Conservation (phyloP, 177 flowering plant species). For the Telopea speciosissima region DNA sequence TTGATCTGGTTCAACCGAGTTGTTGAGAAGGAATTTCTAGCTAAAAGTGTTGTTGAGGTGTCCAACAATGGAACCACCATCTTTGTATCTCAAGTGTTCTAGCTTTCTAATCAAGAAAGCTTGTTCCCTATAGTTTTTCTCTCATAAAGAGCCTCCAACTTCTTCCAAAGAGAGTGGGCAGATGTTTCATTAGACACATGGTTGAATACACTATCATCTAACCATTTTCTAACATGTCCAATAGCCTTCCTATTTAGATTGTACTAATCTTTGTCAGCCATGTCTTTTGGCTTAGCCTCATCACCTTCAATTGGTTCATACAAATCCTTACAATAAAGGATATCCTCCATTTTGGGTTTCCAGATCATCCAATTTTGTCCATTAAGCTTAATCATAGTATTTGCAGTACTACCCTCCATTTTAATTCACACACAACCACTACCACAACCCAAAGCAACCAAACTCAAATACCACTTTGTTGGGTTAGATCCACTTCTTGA, state of each 20-base stretch:
- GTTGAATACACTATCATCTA: background rate
- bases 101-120: too few species aligned
- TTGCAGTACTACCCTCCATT: too few species aligned
- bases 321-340: background rate
- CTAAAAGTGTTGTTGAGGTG: too few species aligned
- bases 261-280: background rate
- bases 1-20: too few species aligned
- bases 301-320: background rate
- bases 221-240: background rate
- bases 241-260: background rate
- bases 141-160: background rate
- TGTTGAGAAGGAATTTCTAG: too few species aligned
- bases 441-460: too few species aligned
- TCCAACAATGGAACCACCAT: too few species aligned
- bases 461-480: too few species aligned
- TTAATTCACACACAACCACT: too few species aligned
- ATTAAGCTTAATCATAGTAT: background rate
- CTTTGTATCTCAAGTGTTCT: too few species aligned
- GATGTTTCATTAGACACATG: background rate
- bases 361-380: background rate
- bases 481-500: too few species aligned
- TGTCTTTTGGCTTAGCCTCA: background rate
- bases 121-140: too few species aligned
- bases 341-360: background rate
- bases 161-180: background rate